These are phyloP conservation scores for Colletotrichum navitas DNA, from an alignment of 2,329 filamentous ascomycete species.

Conservation along the genomic window DNA sequence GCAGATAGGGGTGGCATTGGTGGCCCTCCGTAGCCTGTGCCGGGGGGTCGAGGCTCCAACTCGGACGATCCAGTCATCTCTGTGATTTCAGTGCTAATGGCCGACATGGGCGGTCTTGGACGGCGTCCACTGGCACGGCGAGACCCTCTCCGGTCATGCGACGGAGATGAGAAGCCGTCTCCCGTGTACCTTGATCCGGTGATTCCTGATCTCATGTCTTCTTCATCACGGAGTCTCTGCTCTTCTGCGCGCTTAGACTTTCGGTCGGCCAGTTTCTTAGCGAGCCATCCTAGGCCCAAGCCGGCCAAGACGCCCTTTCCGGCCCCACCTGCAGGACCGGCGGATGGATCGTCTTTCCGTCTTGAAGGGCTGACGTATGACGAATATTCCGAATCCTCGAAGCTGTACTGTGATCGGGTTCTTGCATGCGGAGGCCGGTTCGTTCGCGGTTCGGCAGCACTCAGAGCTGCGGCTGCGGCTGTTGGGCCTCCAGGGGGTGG, in stretches of 20 bases:
- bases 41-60: slow-evolving; percentile 54
- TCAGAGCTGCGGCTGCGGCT: slow-evolving; percentile 60
- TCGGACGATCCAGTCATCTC: slow-evolving; percentile 52
- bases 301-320: slow-evolving; percentile 71
- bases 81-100: slow-evolving; percentile 41
- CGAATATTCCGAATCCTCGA: slow-evolving; percentile 69
- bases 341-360: slow-evolving; percentile 60
- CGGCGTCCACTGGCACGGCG: slow-evolving; percentile 47
- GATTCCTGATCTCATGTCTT: slow-evolving; percentile 70
- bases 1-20: slow-evolving; percentile 55
- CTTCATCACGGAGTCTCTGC: slow-evolving; percentile 59
- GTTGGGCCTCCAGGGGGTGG: slow-evolving; percentile 61
- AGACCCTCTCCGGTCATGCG: slow-evolving; percentile 42
- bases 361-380: slow-evolving; percentile 74
- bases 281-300: slow-evolving; percentile 76
- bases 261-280: slow-evolving; percentile 73
- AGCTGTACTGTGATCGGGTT: slow-evolving; percentile 58
- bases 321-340: slow-evolving; percentile 59
- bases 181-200: slow-evolving; percentile 76
- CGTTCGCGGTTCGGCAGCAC: slow-evolving; percentile 59
- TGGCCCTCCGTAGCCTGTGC: slow-evolving; percentile 49
- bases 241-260: slow-evolving; percentile 62
- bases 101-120: slow-evolving; percentile 46
- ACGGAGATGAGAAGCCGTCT: slow-evolving; percentile 70
- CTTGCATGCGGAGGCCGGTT: slow-evolving; percentile 63